These are phyloP conservation scores for Gynochthodes officinalis DNA, from an alignment of 257 asterid species.

Conservation along the genomic window DNA sequence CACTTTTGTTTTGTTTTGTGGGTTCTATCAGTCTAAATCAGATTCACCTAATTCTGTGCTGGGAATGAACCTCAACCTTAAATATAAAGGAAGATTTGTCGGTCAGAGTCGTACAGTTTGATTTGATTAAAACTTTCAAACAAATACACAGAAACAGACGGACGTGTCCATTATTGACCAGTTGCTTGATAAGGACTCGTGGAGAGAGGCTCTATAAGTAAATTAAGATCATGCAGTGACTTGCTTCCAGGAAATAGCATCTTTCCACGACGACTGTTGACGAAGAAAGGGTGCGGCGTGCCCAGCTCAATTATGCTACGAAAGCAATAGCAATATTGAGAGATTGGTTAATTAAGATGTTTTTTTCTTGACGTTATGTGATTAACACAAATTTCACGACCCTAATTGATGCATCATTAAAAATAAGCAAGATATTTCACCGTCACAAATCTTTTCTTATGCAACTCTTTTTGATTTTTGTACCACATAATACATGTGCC, in stretches of 20 bases:
- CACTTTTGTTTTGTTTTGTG: background rate
- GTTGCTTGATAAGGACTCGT: conserved; percentile 1
- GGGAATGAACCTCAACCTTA: conserved; percentile 3
- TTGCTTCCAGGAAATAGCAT: background rate
- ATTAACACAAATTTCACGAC: background rate
- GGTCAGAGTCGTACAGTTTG: conserved; percentile 14
- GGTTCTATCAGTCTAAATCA: background rate
- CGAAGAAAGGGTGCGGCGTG: background rate
- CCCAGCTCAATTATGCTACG: background rate
- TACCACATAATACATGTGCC: background rate
- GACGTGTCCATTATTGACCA: conserved; percentile 11
- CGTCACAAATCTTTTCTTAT: background rate
- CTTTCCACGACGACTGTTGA: conserved; percentile 1
- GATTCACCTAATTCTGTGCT: background rate
- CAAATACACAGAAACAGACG: background rate
- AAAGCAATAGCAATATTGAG: too few species aligned
- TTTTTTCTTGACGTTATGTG: background rate
- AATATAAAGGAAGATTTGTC: conserved; percentile 5
- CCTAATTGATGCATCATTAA: too few species aligned
- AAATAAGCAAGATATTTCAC: too few species aligned
- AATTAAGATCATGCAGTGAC: background rate
- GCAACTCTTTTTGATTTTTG: background rate
- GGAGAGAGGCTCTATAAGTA: too few species aligned
- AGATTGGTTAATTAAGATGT: background rate
- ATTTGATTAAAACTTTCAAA: conserved; percentile 8